Conservation (phyloP, 2,329 filamentous ascomycete species). For the Exophiala spinifera region DNA sequence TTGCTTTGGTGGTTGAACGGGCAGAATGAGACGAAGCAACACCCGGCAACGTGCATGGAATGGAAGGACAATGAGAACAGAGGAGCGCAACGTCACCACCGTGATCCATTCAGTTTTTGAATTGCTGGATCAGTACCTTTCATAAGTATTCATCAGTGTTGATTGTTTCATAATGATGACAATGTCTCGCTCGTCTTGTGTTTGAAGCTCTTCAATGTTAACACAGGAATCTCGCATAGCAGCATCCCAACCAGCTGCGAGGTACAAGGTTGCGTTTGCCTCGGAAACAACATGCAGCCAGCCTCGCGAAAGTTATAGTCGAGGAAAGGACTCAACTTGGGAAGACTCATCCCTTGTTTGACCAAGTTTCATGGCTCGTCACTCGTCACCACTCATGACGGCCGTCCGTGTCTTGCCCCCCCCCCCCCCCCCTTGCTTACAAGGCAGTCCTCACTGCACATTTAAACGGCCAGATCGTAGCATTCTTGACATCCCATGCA, state of each 20-base stretch:
- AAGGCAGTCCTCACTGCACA: slow-evolving; percentile 27
- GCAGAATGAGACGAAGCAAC: not conserved
- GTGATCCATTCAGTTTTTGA: not conserved
- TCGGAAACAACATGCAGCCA: not conserved
- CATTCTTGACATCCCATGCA: slow-evolving; percentile 78
- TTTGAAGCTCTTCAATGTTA: too few relatives aligned
- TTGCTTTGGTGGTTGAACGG: not conserved
- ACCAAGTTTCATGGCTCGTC: not conserved
- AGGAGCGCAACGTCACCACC: not conserved
- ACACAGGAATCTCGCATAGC: too few relatives aligned
- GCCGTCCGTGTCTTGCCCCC: not conserved
- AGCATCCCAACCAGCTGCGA: not conserved
- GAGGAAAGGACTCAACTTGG: not conserved
- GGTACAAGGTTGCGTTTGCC: not conserved
- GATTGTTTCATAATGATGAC: not conserved
- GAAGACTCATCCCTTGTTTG: not conserved
- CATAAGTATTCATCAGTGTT: not conserved
- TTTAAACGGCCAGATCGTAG: slow-evolving; percentile 35
- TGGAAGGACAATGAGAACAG: not conserved
- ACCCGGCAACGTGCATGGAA: slow-evolving; percentile 21
- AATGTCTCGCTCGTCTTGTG: too few relatives aligned
- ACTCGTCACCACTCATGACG: not conserved
- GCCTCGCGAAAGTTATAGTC: not conserved
- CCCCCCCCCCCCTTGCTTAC: slow-evolving; percentile 11
- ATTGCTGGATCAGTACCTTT: too few relatives aligned